A percentile compares a stretch with the other conserved stretches of the same genome.
Evolutionary conservation across 768 basidiomycete species (phyloP).

Genomic region (Mycena metata): DNA sequence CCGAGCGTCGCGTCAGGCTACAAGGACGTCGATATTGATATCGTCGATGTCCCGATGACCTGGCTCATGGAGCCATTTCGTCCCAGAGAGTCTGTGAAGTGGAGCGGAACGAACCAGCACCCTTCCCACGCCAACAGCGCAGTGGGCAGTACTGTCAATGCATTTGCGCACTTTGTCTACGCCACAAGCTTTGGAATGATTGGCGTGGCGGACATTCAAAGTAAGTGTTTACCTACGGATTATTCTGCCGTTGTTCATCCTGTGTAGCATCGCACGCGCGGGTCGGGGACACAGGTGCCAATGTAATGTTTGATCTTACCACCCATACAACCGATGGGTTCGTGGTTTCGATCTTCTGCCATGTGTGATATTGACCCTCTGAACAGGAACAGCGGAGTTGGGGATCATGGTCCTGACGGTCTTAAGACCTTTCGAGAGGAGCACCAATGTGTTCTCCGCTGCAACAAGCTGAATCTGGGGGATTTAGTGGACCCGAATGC

Average conservation of each 20-base stretch:
- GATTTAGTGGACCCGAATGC: constrained; percentile 7
- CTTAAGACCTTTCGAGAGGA: neutral
- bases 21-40: neutral
- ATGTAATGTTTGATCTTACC: too few relatives aligned
- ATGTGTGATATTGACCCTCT: neutral
- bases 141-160: constrained; percentile 24
- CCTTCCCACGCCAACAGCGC: constrained; percentile 21
- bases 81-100: constrained; percentile 18
- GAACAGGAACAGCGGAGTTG: constrained; percentile 6
- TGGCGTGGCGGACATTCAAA: constrained; percentile 13
- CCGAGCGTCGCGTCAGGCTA: constrained; percentile 14
- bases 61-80: constrained; percentile 31
- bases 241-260: constrained; percentile 3
- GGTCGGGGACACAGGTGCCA: too few relatives aligned
- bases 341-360: neutral
- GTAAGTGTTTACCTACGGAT: neutral
- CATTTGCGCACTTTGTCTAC: constrained; percentile 32
- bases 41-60: neutral
- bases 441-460: constrained; percentile 1
- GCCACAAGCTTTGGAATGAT: constrained; percentile 8
- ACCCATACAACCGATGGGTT: too few relatives aligned
- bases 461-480: neutral
- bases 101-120: constrained; percentile 34
- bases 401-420: constrained; percentile 1
- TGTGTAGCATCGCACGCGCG: constrained; percentile 3